These are phyloP conservation scores for Pneumocystis wakefieldiae DNA, from an alignment of 1,139 yeast genomes.

Conservation along the genomic window DNA sequence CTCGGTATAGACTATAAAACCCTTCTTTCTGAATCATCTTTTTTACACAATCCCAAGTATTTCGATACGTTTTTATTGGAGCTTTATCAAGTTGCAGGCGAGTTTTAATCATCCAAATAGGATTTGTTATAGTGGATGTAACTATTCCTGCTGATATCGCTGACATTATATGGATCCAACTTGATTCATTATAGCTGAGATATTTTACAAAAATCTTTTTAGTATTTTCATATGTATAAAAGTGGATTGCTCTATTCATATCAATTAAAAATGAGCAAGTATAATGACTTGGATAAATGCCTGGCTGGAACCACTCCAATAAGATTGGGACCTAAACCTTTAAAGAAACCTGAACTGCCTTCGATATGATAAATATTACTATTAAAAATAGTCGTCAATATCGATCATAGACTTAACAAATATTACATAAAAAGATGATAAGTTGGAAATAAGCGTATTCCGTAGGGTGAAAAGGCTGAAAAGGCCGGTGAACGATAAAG, in stretches of 20 bases:
- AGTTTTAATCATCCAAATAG: slow-evolving; percentile 96
- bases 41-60: slow-evolving; percentile 70
- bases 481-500: slow-evolving; percentile 31
- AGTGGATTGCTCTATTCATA: slow-evolving; percentile 64
- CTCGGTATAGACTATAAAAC: slow-evolving; percentile 61
- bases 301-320: slow-evolving; percentile 96
- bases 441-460: background rate
- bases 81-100: slow-evolving; percentile 72
- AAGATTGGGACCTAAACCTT: slow-evolving; percentile 89
- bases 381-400: background rate
- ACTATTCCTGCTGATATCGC: slow-evolving; percentile 93
- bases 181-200: slow-evolving; percentile 63
- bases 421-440: background rate
- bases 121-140: slow-evolving; percentile 96
- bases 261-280: background rate
- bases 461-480: slow-evolving; percentile 5
- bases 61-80: slow-evolving; percentile 46
- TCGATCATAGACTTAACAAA: background rate
- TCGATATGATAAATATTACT: slow-evolving; percentile 54
- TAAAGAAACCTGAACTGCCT: slow-evolving; percentile 75
- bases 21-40: slow-evolving; percentile 69
- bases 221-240: slow-evolving; percentile 87
- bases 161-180: slow-evolving; percentile 72
- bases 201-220: slow-evolving; percentile 54
- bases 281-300: background rate